Percentiles rank a stretch among this genome's conserved stretches.
Conservation (phyloP, 345 rosid species). For the Citrus inodora region DNA sequence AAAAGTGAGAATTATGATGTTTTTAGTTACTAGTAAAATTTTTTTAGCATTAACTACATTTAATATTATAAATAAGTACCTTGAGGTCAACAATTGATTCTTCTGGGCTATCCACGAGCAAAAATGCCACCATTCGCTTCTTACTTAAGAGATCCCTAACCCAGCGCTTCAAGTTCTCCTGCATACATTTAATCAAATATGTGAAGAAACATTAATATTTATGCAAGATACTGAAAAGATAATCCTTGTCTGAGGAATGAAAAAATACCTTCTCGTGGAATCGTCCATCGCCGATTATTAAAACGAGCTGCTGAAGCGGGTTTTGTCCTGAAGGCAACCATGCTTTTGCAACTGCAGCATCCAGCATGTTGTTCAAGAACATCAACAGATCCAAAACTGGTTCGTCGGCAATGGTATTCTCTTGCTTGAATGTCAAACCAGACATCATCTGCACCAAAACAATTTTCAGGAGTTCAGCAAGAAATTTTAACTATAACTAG, state of each 20-base stretch:
- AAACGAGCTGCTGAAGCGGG: conserved; percentile 92
- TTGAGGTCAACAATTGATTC: conserved; percentile 64
- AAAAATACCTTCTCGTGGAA: conserved; percentile 76
- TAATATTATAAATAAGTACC: conserved; percentile 33
- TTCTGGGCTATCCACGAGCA: conserved; percentile 66
- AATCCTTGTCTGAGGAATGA: background rate
- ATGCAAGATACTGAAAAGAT: background rate
- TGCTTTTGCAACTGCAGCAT: conserved; percentile 57
- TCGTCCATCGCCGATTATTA: conserved; percentile 85
- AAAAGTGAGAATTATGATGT: background rate
- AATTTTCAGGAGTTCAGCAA: background rate
- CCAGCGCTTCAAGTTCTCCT: conserved; percentile 64
- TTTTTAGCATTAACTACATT: background rate
- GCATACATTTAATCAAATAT: conserved; percentile 7
- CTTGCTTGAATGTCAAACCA: conserved; percentile 80
- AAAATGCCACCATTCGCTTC: conserved; percentile 91
- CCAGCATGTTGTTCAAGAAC: conserved; percentile 68
- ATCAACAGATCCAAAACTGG: conserved; percentile 77
- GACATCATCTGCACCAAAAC: conserved; percentile 64
- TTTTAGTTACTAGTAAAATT: background rate
- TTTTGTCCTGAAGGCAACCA: conserved; percentile 90
- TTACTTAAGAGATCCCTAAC: conserved; percentile 67
- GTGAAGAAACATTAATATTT: background rate
- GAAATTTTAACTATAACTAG: background rate
- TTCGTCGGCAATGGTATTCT: conserved; percentile 71